Conservation (phyloP, 345 rosid genomes). For the Combretum micranthum region DNA sequence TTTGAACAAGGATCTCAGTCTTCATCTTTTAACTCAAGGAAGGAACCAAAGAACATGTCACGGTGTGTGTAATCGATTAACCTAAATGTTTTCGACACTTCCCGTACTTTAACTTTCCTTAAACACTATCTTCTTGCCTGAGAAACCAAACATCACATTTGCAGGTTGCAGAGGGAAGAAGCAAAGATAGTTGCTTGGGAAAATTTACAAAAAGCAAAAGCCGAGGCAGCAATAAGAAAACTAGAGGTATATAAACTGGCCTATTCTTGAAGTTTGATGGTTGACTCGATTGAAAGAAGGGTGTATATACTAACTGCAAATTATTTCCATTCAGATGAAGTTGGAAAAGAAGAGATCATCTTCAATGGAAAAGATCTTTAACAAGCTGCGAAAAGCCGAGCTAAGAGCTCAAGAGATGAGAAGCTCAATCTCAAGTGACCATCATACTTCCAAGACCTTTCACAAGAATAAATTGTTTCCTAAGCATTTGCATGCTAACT, state of each 20-base stretch:
- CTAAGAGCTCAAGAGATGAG: slow-evolving; percentile 75
- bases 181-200: slow-evolving; percentile 96
- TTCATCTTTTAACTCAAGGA: slow-evolving; percentile 55
- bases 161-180: slow-evolving; percentile 82
- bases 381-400: slow-evolving; percentile 58
- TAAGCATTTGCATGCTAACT: neutral
- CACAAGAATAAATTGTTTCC: neutral
- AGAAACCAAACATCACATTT: too few species aligned
- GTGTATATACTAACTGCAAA: too few species aligned
- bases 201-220: slow-evolving; percentile 90
- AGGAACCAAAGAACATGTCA: slow-evolving; percentile 48
- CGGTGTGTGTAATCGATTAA: slow-evolving; percentile 32
- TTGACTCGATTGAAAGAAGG: neutral
- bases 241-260: slow-evolving; percentile 51
- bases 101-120: too few species aligned
- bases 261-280: neutral
- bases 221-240: slow-evolving; percentile 88
- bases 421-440: slow-evolving; percentile 24
- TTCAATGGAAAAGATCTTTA: slow-evolving; percentile 75
- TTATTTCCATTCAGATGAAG: slow-evolving; percentile 44
- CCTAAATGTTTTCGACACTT: neutral
- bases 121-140: neutral
- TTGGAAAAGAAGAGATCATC: slow-evolving; percentile 84
- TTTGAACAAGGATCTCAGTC: slow-evolving; percentile 20
- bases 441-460: slow-evolving; percentile 2